Percentiles rank a stretch among this genome's conserved stretches.
phyloP scores from a whole-genome alignment of 169 alveolate genomes.

The Plasmodium knowlesi region DNA sequence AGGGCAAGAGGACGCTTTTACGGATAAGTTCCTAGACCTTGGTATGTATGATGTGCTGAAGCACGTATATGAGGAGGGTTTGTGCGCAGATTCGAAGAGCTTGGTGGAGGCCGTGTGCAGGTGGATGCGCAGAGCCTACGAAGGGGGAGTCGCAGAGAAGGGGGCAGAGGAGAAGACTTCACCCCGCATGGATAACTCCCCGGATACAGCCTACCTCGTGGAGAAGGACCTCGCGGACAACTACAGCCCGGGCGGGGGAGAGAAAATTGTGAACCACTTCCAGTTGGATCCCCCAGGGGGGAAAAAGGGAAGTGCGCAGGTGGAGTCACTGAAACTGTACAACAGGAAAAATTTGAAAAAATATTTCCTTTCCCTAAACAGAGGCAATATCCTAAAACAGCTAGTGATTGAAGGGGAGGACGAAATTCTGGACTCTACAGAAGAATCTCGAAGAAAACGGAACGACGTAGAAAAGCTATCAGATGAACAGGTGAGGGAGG shows the following conservation, averaged over 20 bases:
- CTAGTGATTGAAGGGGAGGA: conserved; percentile 73
- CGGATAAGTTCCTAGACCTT: conserved; percentile 51
- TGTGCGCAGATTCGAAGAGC: conserved; percentile 20
- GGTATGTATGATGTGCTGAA: conserved; percentile 54
- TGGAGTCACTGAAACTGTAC: conserved; percentile 52
- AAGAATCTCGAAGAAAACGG: not conserved
- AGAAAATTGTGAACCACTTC: conserved; percentile 1
- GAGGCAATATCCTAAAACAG: conserved; percentile 70
- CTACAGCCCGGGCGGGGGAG: conserved; percentile 19
- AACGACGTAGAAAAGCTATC: not conserved
- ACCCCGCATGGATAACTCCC: not conserved
- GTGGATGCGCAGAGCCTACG: conserved; percentile 61
- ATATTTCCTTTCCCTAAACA: conserved; percentile 51
- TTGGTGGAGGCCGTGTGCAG: conserved; percentile 56
- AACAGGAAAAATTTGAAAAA: conserved; percentile 58
- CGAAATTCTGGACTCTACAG: not conserved
- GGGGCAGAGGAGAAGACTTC: not conserved
- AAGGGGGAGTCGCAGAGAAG: not conserved
- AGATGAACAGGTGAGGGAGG: not conserved
- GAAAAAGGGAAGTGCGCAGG: not conserved
- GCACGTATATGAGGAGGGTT: conserved; percentile 16
- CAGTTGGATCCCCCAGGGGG: not conserved
- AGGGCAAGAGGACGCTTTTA: conserved; percentile 36
- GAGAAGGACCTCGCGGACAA: conserved; percentile 25
- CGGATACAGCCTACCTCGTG: not conserved